Conservation (phyloP, 1,284 basidiomycete genomes). For the Rhodotorula glutinis region DNA sequence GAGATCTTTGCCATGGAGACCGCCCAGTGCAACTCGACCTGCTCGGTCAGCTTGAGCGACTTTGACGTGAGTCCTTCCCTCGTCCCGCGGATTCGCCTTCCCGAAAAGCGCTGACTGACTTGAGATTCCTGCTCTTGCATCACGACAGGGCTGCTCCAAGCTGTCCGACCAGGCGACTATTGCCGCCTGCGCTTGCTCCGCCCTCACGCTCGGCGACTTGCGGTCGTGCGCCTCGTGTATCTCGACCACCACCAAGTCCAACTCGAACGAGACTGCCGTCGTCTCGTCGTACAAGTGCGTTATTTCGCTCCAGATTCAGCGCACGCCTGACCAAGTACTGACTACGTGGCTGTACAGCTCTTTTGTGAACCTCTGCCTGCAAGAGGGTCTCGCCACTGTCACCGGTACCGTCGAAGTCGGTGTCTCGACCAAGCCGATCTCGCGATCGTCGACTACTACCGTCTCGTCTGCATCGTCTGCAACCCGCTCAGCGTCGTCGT, state of each 20-base stretch:
- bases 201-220: slow-evolving; percentile 26
- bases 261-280: slow-evolving; percentile 22
- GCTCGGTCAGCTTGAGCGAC: slow-evolving; percentile 14
- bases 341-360: neutral
- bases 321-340: no score
- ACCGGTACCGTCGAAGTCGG: slow-evolving; percentile 37
- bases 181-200: slow-evolving; percentile 36
- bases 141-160: slow-evolving; percentile 24
- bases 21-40: slow-evolving; percentile 1
- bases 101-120: neutral
- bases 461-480: neutral
- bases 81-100: no score
- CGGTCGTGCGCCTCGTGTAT: slow-evolving; percentile 31
- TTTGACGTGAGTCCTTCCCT: slow-evolving; percentile 22
- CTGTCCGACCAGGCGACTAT: slow-evolving; percentile 22
- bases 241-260: slow-evolving; percentile 15
- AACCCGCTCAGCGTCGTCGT: neutral
- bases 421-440: slow-evolving; percentile 12
- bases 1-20: slow-evolving; percentile 21
- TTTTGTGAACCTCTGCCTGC: slow-evolving; percentile 35
- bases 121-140: neutral
- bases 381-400: slow-evolving; percentile 33
- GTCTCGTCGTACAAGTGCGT: slow-evolving; percentile 31
- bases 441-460: slow-evolving; percentile 8
- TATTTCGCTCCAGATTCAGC: neutral